Evolutionary conservation across 371 early-diverging fungal genomes (phyloP), one percentile per base, ranked within the genome.

Genomic region (Lichtheimia ramosa): DNA sequence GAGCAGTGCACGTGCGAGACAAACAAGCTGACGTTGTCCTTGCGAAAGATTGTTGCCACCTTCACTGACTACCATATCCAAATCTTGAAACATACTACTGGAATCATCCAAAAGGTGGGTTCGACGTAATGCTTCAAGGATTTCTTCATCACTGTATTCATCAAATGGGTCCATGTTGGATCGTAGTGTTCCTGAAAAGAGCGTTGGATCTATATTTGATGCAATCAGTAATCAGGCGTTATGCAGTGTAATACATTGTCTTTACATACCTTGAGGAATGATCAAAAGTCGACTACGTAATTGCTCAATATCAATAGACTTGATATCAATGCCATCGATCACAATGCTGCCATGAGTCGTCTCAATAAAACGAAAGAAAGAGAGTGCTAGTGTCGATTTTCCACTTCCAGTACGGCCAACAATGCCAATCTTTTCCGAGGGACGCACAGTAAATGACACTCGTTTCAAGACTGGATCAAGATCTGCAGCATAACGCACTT

Each of bases 11-110:
- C 94, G 82, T 10, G 91, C 90, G 39, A 95, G 80, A 61, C 90
- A 87, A 18, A 96, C 66, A 41, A 95, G 74, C 68, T 94, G 94
- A n/a, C 89, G 76, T 65, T 95, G 90, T 5, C 96, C 96, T 56
- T 92, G 88, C 15, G 87, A 87, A 53, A 92, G 86, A 56, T 89
- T 91, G 23, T 83, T 81, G 52, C 95, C 95, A 8, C 84, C 84
- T 60, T 86, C 86, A 23, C 70, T 78, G 5, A 88, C 86, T 7
- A 14, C 27, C 6, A 70, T 65, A 0, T 62, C 59, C 3, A 79
- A 59, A 50, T 73, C 65, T 13, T 58, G 56, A 46, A 79, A 79
- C 0, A 70, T 66, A 54, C 71, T 87, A 69, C 81, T 25, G 79
- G 70, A 62, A 57, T 64, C 55, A 43, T 66, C 64, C 8, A 48